Evolutionary conservation across 2,329 filamentous ascomycete genomes (phyloP).

Genomic region (Verticillium nonalfalfae): DNA sequence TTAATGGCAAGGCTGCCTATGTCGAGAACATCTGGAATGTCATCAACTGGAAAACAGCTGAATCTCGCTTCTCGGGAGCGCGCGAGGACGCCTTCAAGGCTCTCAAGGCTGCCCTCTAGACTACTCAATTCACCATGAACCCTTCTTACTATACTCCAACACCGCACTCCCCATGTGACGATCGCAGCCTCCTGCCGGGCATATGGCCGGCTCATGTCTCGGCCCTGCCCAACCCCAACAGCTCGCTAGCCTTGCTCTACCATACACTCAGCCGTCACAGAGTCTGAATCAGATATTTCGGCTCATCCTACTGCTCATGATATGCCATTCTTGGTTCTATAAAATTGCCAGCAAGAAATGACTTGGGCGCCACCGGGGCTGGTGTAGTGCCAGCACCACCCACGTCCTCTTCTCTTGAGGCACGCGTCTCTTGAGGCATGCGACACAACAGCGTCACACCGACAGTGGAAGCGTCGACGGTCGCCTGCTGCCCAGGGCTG

Average conservation of each 20-base stretch:
- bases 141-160: background rate
- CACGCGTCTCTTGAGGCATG: background rate
- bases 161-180: background rate
- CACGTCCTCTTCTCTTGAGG: background rate
- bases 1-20: slow-evolving; percentile 70
- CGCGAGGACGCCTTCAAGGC: slow-evolving; percentile 39
- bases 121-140: slow-evolving; percentile 2
- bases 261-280: background rate
- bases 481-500: background rate
- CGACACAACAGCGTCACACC: background rate
- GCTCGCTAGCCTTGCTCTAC: background rate
- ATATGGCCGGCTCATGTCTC: background rate
- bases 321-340: background rate
- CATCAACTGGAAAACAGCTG: slow-evolving; percentile 69
- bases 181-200: background rate
- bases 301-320: background rate
- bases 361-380: background rate
- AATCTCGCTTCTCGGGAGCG: slow-evolving; percentile 50
- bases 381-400: background rate
- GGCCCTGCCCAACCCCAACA: background rate
- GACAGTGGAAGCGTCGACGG: background rate
- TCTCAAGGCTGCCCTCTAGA: slow-evolving; percentile 32
- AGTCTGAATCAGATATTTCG: background rate
- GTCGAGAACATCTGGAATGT: slow-evolving; percentile 73
- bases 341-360: background rate